Base-by-base conservation (phyloP, 257 asterid genomes). In the Thymus quinquecostatus region DNA sequence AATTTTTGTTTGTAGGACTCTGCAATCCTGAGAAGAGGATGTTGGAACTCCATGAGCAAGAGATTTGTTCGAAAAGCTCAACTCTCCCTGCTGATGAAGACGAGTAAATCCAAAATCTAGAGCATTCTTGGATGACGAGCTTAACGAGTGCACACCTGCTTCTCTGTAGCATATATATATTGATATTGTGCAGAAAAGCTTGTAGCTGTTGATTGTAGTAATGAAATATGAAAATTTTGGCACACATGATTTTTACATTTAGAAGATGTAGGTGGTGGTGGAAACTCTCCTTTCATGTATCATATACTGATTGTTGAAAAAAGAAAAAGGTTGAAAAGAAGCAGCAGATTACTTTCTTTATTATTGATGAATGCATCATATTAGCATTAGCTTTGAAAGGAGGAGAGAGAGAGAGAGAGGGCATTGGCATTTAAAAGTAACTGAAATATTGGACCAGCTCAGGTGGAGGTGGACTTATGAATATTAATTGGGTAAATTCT, bases 1-100 rank as follows among this genome's bases (percentile, higher is more conserved):
- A 55, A 44, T 54, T 75, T 45, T 60, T 43, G 72, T 49, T 54
- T 80, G 6, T 70, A 93, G 98, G 98, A 60, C 92, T 93, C 10
- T 93, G 97, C 79, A 81, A 85, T 60, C 98, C 98, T 0, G 98
- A 93, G 89, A 89, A 86, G 83, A 91, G 78, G 82, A 82, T 93
- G 91, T 69, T 91, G 90, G 96, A 93, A 81, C 98, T 89, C 79
- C 98, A 94, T 30, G 76, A 69, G 40, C 78, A 53, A 71, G 96
- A 86, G 13, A 74, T 82, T 36, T 94, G 98, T 76, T 87, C 96
- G 1, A 94, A 91, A 77, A 90, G 97, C 78, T 77, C 97, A 8
- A 93, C 96, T 50, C 74, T 86, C 66, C 86, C 90, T 9, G 59
- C 94, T 0, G 92, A 87, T 43, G 96, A 86, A 45, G 90, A 85